Conservation (phyloP, 2,329 filamentous ascomycete genomes). For the Stromatinia cepivora region DNA sequence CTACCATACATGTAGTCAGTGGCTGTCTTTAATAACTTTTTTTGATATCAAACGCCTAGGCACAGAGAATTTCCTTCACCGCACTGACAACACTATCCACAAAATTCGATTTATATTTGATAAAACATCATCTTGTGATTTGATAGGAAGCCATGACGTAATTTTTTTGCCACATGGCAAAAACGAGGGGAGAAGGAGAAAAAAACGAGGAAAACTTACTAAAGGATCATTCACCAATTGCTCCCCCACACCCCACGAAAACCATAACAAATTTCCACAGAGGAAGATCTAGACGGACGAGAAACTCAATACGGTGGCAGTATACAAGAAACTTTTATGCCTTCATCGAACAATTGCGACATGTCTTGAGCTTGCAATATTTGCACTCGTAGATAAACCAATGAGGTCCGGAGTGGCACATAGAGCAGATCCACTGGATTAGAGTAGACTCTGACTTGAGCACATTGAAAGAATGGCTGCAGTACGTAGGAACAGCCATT, state of each 20-base stretch:
- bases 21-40: conserved; percentile 18
- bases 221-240: not conserved
- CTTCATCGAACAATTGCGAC: conserved; percentile 52
- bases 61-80: not conserved
- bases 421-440: conserved; percentile 64
- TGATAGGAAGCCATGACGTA: not conserved
- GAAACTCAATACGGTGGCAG: not conserved
- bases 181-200: not conserved
- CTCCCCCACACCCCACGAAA: conserved; percentile 10
- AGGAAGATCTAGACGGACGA: not conserved
- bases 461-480: conserved; percentile 63
- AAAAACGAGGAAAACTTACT: conserved; percentile 5
- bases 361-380: conserved; percentile 67
- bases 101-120: not conserved
- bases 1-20: conserved; percentile 20
- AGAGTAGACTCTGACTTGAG: conserved; percentile 67
- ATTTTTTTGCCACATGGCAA: not conserved
- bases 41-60: conserved; percentile 7
- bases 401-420: conserved; percentile 64
- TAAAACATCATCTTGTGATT: not conserved
- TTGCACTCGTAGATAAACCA: conserved; percentile 70
- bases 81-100: not conserved
- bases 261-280: not conserved
- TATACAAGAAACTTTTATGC: conserved; percentile 26
- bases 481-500: conserved; percentile 58